Evolutionary conservation across 257 asterid genomes (phyloP), one percentile per base, ranked within the genome.

Genomic region (Gentiana macrophylla): DNA sequence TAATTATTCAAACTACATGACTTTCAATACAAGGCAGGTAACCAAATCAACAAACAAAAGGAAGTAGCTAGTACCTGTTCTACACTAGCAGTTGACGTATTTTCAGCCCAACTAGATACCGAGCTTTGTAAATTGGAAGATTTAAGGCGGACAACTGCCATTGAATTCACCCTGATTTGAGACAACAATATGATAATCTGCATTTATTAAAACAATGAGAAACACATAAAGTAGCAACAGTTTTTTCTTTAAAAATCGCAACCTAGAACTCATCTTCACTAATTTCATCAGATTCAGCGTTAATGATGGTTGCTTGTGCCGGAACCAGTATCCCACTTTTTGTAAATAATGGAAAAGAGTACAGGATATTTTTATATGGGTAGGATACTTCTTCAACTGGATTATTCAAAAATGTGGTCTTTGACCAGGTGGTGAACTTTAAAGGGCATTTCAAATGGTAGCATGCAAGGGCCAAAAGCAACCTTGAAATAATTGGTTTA

Each of bases 81-180:
- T 59, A 87, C 56, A 4, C 86, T 52, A 70, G 83, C 79, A 36
- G 94, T 87, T 56, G 65, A 74, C 59, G 72, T 80, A 70, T 63
- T 57, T 50, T 44, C 65, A 59, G 32, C 52, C 12, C 41, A 44
- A 34, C 62, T 61, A 32, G 66, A 64, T 59, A 56, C 46, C 52
- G 67, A 53, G 60, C 74, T 82, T 56, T 70, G 70, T 48, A 62
- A 72, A 75, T 84, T 83, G 52, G 81, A 70, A 63, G 69, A 66
- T 69, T 75, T 80, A 80, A 91, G 67, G 46, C 82, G 74, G 57
- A 75, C 86, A 78, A 91, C 60, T 67, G 95, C 95, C 95, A 91
- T 87, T 51, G 98, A 84, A 63, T 91, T 91, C 70, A 84, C 76
- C 75, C 94, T 77, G 67, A 91, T 77, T 81, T 81, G 87, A 50